Conservation (phyloP, 768 basidiomycete species). For the Trametes coccinea region DNA sequence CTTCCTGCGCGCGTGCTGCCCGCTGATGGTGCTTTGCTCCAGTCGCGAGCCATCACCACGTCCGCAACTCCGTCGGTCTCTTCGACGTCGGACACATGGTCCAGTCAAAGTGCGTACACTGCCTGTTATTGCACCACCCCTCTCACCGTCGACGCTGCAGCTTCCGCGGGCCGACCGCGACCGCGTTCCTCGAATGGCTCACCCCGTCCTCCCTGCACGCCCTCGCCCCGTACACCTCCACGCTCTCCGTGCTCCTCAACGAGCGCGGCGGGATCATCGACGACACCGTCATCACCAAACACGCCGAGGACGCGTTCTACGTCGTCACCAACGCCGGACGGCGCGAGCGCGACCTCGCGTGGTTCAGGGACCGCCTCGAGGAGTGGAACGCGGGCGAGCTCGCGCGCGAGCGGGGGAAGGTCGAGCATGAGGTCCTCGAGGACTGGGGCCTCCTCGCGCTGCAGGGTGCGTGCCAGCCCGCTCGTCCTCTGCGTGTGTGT, state of each 20-base stretch:
- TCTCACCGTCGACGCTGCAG: constrained; percentile 37
- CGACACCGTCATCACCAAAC: constrained; percentile 90
- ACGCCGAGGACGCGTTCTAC: constrained; percentile 78
- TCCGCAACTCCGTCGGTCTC: constrained; percentile 77
- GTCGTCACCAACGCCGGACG: constrained; percentile 96
- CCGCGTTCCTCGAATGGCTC: constrained; percentile 84
- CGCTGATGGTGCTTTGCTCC: background rate
- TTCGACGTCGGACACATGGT: constrained; percentile 99
- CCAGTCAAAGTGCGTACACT: constrained; percentile 70
- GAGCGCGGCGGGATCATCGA: constrained; percentile 93
- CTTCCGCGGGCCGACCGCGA: constrained; percentile 78
- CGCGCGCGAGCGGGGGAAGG: constrained; percentile 52
- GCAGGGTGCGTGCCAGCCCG: constrained; percentile 63
- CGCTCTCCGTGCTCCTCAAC: constrained; percentile 88
- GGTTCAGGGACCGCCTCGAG: constrained; percentile 65
- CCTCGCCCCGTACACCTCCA: constrained; percentile 73
- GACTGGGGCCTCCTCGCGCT: constrained; percentile 88
- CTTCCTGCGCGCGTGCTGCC: background rate
- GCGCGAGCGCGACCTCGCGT: constrained; percentile 75
- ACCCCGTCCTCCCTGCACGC: constrained; percentile 79
- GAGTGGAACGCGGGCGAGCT: constrained; percentile 74
- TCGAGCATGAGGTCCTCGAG: constrained; percentile 80
- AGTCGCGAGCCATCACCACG: constrained; percentile 92
- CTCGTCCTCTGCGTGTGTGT: too few relatives aligned
- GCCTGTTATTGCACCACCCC: background rate